phyloP scores from a whole-genome alignment of 345 rosid genomes.

The Linum lewisii region DNA sequence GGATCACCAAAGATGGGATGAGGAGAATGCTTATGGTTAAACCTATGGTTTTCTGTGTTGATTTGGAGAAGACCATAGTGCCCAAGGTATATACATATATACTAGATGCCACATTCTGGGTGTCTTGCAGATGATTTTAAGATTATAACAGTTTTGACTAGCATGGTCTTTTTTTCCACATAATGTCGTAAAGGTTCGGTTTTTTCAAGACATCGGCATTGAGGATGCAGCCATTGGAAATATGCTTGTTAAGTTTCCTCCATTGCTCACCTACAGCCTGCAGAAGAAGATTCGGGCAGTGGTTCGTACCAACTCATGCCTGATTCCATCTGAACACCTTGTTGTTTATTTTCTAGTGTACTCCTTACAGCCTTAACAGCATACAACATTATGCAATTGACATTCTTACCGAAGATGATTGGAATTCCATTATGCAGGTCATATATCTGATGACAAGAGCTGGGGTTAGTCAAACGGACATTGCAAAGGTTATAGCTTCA shows the following conservation, averaged over 20 bases:
- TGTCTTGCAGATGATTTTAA: too few relatives aligned
- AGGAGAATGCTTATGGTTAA: slow-evolving; percentile 73
- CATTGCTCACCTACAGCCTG: slow-evolving; percentile 63
- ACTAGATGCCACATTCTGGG: not conserved
- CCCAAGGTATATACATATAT: slow-evolving; percentile 45
- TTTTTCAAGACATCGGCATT: slow-evolving; percentile 74
- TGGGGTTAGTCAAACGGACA: slow-evolving; percentile 61
- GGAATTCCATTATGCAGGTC: slow-evolving; percentile 33
- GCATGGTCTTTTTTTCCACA: too few relatives aligned
- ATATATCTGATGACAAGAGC: slow-evolving; percentile 78
- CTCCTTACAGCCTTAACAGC: too few relatives aligned
- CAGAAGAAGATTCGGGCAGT: slow-evolving; percentile 83
- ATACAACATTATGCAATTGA: slow-evolving; percentile 4
- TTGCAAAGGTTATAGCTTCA: slow-evolving; percentile 68
- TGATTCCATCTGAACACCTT: too few relatives aligned
- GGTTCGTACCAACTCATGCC: too few relatives aligned
- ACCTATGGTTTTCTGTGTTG: slow-evolving; percentile 75
- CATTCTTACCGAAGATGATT: slow-evolving; percentile 7
- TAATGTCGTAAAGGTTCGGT: slow-evolving; percentile 40
- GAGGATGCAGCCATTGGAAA: slow-evolving; percentile 73
- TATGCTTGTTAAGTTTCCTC: slow-evolving; percentile 89
- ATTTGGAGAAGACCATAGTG: slow-evolving; percentile 54
- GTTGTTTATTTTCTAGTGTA: too few relatives aligned
- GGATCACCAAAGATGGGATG: slow-evolving; percentile 79
- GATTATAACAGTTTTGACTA: too few relatives aligned